phyloP scores from a whole-genome alignment of 2,329 filamentous ascomycete genomes.

The Amauroascus verrucosus region DNA sequence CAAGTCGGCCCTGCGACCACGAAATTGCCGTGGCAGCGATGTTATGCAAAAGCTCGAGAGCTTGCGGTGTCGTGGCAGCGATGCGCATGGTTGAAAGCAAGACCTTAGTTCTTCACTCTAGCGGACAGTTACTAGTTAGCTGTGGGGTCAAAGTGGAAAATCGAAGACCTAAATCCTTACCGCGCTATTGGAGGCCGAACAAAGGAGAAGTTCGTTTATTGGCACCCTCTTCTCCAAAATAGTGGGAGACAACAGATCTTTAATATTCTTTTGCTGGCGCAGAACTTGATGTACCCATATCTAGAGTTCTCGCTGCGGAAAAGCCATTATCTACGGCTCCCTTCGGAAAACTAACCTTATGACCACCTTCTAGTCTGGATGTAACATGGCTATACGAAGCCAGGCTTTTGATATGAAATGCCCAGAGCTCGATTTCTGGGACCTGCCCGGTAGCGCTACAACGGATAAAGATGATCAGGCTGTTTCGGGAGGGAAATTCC shows the following conservation, averaged over 20 bases:
- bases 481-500: neutral
- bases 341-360: neutral
- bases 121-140: neutral
- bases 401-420: neutral
- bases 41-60: slow-evolving; percentile 15
- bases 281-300: neutral
- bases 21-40: slow-evolving; percentile 16
- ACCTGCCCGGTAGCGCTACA: neutral
- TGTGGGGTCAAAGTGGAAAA: neutral
- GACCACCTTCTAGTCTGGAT: neutral
- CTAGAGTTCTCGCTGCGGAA: neutral
- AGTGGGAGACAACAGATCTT: neutral
- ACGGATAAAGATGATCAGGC: neutral
- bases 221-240: neutral
- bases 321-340: neutral
- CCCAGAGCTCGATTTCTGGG: neutral
- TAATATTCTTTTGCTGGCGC: neutral
- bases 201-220: neutral
- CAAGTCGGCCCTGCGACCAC: slow-evolving; percentile 14
- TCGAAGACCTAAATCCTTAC: neutral
- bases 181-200: neutral
- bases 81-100: slow-evolving; percentile 24
- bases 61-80: slow-evolving; percentile 2
- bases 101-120: neutral
- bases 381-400: slow-evolving; percentile 6